phyloP scores from a whole-genome alignment of 1,284 basidiomycete genomes.

The Pisolithus thermaeus region DNA sequence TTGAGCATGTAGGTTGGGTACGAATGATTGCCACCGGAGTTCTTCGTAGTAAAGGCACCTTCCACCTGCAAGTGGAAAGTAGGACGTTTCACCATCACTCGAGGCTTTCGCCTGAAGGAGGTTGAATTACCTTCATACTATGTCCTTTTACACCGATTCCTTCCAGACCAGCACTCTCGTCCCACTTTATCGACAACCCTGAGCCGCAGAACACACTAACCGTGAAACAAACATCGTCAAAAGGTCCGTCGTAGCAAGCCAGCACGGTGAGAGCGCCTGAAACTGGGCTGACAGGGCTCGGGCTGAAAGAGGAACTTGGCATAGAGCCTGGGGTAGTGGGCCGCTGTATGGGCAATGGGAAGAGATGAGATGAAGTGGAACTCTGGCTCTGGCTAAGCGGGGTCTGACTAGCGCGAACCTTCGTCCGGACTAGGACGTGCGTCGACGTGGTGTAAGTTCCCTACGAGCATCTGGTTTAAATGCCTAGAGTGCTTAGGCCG shows the following conservation, averaged over 20 bases:
- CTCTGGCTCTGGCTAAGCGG: background rate
- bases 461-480: conserved; percentile 28
- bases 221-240: conserved; percentile 58
- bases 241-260: conserved; percentile 60
- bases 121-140: conserved; percentile 14
- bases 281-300: background rate
- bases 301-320: background rate
- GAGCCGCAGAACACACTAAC: conserved; percentile 49
- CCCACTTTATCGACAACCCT: conserved; percentile 43
- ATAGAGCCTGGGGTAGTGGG: background rate
- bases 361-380: background rate
- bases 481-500: background rate
- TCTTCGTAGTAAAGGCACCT: conserved; percentile 62
- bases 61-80: conserved; percentile 39
- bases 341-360: background rate
- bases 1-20: conserved; percentile 83
- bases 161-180: conserved; percentile 20
- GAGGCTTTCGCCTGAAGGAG: background rate
- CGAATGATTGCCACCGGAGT: conserved; percentile 79
- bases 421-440: conserved; percentile 58
- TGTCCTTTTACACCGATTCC: conserved; percentile 2
- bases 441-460: conserved; percentile 76
- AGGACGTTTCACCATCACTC: conserved; percentile 8
- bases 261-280: conserved; percentile 48
- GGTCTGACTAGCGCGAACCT: background rate